Evolutionary conservation across 169 alveolate species (phyloP).

Genomic region (Theileria equi): DNA sequence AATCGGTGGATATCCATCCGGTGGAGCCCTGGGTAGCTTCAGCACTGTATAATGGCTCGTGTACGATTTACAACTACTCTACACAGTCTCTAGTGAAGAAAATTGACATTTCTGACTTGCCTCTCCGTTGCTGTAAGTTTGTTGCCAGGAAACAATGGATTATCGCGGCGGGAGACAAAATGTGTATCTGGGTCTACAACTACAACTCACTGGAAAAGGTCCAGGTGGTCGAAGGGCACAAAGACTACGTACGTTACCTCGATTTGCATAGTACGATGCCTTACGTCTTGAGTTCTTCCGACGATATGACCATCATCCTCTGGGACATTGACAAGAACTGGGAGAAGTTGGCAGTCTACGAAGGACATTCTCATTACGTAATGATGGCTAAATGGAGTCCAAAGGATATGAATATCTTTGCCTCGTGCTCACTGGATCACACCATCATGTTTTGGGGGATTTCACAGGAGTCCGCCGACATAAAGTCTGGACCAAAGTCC

Average conservation of each 20-base stretch:
- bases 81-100: conserved; percentile 89
- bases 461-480: conserved; percentile 4
- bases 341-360: conserved; percentile 87
- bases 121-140: conserved; percentile 94
- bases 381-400: conserved; percentile 97
- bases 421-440: conserved; percentile 93
- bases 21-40: conserved; percentile 93
- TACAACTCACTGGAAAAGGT: conserved; percentile 95
- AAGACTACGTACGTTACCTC: conserved; percentile 94
- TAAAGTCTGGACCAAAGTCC: conserved; percentile 80
- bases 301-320: conserved; percentile 90
- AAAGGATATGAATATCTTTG: conserved; percentile 93
- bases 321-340: conserved; percentile 97
- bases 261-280: conserved; percentile 96
- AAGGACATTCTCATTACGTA: conserved; percentile 96
- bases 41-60: conserved; percentile 91
- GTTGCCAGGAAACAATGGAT: conserved; percentile 93
- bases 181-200: conserved; percentile 90
- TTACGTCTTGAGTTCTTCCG: conserved; percentile 92
- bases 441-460: conserved; percentile 93
- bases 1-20: conserved; percentile 94
- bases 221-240: conserved; percentile 92
- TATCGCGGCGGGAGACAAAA: conserved; percentile 92
- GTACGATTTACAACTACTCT: conserved; percentile 82
- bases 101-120: conserved; percentile 89